Evolutionary conservation across 108 stramenopile species (phyloP).

Genomic region (Nitzschia putrida): DNA sequence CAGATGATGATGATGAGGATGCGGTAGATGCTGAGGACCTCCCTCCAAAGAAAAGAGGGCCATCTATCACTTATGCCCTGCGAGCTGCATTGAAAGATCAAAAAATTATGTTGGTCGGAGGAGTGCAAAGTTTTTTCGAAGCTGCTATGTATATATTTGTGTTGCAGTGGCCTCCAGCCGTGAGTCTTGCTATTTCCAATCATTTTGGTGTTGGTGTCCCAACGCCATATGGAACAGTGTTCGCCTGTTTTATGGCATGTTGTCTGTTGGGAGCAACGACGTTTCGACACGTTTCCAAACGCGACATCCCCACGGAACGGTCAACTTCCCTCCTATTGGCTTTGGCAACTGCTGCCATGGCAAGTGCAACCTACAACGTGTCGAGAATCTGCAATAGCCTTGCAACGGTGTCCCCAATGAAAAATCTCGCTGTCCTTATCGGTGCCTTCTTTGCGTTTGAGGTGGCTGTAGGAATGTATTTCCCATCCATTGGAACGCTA

Average conservation of each 20-base stretch:
- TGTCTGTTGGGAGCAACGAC: conserved; percentile 87
- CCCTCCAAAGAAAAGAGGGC: conserved; percentile 32
- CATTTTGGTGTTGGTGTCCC: conserved; percentile 58
- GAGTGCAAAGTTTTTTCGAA: conserved; percentile 92
- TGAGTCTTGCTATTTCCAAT: conserved; percentile 61
- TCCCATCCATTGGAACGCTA: conserved; percentile 92
- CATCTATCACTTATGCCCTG: conserved; percentile 81
- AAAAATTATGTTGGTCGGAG: conserved; percentile 90
- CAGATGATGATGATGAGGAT: conserved; percentile 2
- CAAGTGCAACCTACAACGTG: conserved; percentile 68
- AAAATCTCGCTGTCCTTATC: conserved; percentile 38
- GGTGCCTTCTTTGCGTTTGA: conserved; percentile 92
- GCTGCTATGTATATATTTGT: conserved; percentile 97
- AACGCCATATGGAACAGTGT: conserved; percentile 88
- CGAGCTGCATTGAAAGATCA: conserved; percentile 72
- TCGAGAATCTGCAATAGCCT: background rate
- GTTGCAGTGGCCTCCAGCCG: conserved; percentile 93
- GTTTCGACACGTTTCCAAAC: conserved; percentile 72
- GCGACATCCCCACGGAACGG: conserved; percentile 64
- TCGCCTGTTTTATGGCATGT: conserved; percentile 94
- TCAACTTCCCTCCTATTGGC: conserved; percentile 74
- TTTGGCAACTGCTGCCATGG: conserved; percentile 85
- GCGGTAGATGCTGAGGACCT: conserved; percentile 8
- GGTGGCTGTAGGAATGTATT: conserved; percentile 96
- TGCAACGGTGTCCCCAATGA: conserved; percentile 12